A percentile compares a stretch with the other conserved stretches of the same genome.
Conservation (phyloP, 78 protist species). For the Mastigamoeba balamuthi region DNA sequence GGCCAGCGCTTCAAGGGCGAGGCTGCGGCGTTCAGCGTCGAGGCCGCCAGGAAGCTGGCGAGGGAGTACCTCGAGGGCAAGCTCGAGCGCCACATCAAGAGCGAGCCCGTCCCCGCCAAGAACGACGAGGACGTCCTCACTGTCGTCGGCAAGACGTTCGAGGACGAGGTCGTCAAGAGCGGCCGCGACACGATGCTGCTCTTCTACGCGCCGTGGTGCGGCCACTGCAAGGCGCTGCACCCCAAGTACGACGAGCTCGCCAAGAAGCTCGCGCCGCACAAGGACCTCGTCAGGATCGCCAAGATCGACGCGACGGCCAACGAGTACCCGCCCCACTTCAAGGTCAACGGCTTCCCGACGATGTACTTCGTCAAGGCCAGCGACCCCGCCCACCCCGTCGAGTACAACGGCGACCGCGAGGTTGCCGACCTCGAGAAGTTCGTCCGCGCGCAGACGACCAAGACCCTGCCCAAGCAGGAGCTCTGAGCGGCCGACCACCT, state of each 20-base stretch:
- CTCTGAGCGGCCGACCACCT: too few relatives aligned
- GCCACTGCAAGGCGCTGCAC: conserved; percentile 77
- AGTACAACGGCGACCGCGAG: conserved; percentile 9
- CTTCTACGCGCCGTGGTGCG: conserved; percentile 85
- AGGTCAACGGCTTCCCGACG: conserved; percentile 15
- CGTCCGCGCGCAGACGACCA: too few relatives aligned
- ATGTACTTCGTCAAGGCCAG: neutral
- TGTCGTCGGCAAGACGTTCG: conserved; percentile 12
- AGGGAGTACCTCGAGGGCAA: neutral
- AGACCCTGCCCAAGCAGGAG: neutral
- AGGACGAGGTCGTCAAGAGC: conserved; percentile 5
- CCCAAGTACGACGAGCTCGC: conserved; percentile 66
- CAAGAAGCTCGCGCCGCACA: neutral
- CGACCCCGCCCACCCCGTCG: neutral
- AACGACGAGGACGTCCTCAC: neutral
- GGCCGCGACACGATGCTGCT: conserved; percentile 29
- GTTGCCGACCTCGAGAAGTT: neutral
- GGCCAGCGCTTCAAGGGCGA: neutral
- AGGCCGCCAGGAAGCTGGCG: neutral
- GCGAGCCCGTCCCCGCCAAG: conserved; percentile 16
- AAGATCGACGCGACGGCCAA: conserved; percentile 6
- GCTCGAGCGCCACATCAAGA: neutral
- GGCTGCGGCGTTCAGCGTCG: neutral
- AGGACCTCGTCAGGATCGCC: neutral
- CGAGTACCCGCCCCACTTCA: neutral